Evolutionary conservation across 2,329 filamentous ascomycete species (phyloP).

Genomic region (Pseudogymnoascus sp.): DNA sequence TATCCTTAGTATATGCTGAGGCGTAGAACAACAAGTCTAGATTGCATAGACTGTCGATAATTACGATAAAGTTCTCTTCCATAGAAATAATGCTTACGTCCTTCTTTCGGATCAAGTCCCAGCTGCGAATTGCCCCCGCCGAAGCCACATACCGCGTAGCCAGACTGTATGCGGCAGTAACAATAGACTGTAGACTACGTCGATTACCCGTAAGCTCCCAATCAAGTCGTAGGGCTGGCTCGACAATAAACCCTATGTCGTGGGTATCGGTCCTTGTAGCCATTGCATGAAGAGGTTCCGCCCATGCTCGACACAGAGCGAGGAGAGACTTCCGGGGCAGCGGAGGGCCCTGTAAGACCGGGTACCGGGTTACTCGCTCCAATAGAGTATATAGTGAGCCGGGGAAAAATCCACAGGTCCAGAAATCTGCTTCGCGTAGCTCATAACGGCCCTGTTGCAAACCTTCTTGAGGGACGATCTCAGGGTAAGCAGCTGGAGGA

Average conservation of each 20-base stretch:
- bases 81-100: conserved; percentile 23
- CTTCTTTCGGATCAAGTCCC: conserved; percentile 33
- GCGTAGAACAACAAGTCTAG: conserved; percentile 33
- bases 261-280: conserved; percentile 41
- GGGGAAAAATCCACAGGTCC: conserved; percentile 37
- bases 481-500: conserved; percentile 23
- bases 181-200: conserved; percentile 32
- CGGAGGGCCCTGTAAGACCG: conserved; percentile 10
- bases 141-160: conserved; percentile 34
- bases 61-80: conserved; percentile 30
- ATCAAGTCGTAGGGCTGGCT: conserved; percentile 37
- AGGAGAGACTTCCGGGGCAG: conserved; percentile 13
- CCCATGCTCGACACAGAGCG: conserved; percentile 25
- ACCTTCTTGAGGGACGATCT: conserved; percentile 27
- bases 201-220: conserved; percentile 38
- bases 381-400: conserved; percentile 30
- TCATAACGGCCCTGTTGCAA: conserved; percentile 21
- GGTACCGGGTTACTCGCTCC: conserved; percentile 28
- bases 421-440: conserved; percentile 30
- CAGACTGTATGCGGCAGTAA: conserved; percentile 37
- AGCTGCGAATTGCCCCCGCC: conserved; percentile 39
- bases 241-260: conserved; percentile 46
- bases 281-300: conserved; percentile 31
- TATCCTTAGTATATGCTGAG: conserved; percentile 26
- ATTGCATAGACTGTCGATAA: conserved; percentile 37